These are phyloP conservation scores for Tinospora cordifolia DNA, from an alignment of 164 flowering plant species.

Conservation along the genomic window DNA sequence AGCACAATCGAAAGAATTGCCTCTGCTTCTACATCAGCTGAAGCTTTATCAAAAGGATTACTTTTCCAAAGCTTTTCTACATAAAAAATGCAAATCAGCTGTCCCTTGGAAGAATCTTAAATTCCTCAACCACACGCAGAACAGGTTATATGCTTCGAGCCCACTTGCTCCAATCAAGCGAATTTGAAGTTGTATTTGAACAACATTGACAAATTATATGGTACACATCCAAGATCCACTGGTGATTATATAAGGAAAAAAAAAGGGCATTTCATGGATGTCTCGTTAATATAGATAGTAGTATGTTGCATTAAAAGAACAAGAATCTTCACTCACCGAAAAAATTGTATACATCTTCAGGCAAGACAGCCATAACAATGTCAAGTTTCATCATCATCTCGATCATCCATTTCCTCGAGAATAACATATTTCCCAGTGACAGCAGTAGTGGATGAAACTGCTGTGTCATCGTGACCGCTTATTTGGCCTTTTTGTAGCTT, in stretches of 20 bases:
- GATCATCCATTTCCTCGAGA: slow-evolving; percentile 79
- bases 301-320: background rate
- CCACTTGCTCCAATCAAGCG: background rate
- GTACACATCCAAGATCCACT: slow-evolving; percentile 1
- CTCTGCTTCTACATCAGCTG: background rate
- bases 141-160: background rate
- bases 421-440: slow-evolving; percentile 67
- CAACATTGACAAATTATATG: background rate
- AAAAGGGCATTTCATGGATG: background rate
- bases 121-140: background rate
- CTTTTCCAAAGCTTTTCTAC: background rate
- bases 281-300: background rate
- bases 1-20: background rate
- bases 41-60: background rate
- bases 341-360: background rate
- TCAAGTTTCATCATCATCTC: slow-evolving; percentile 37
- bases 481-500: slow-evolving; percentile 49
- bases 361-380: background rate
- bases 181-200: background rate
- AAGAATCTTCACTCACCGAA: slow-evolving; percentile 8
- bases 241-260: background rate
- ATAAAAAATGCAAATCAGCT: background rate
- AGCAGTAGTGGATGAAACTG: slow-evolving; percentile 22
- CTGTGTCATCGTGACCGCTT: slow-evolving; percentile 22
- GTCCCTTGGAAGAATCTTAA: background rate